Conservation (phyloP, 1,139 yeast genomes). For the Diutina rugosa region DNA sequence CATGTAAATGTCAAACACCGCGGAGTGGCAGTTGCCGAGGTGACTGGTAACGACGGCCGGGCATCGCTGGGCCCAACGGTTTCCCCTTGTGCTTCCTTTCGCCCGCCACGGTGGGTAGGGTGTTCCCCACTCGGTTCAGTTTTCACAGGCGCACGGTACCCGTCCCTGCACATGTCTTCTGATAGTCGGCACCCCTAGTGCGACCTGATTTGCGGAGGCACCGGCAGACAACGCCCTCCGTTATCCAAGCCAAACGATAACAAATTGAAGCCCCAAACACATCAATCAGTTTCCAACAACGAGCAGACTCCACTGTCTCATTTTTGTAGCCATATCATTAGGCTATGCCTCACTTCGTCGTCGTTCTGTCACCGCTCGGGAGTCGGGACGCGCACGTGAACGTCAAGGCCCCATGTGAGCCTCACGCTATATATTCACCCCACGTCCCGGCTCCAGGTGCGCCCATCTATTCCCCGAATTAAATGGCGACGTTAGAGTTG, state of each 20-base stretch:
- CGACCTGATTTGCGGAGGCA: background rate
- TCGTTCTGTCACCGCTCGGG: too few species aligned
- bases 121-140: background rate
- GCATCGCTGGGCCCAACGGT: background rate
- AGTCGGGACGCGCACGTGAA: too few species aligned
- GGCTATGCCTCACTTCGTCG: too few species aligned
- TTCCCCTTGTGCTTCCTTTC: background rate
- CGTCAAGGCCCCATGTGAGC: background rate
- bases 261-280: too few species aligned
- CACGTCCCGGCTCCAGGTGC: background rate
- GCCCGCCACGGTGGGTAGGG: background rate
- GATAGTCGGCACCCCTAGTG: background rate
- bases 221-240: too few species aligned
- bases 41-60: too few species aligned
- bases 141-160: background rate
- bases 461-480: background rate
- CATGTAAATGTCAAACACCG: too few species aligned
- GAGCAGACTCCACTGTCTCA: too few species aligned
- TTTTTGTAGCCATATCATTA: too few species aligned
- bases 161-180: background rate
- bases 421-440: background rate
- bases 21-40: too few species aligned
- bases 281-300: too few species aligned
- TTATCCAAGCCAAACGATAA: too few species aligned
- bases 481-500: constrained; percentile 25